Conservation (phyloP, 108 stramenopile species). For the Skeletonema tropicum region DNA sequence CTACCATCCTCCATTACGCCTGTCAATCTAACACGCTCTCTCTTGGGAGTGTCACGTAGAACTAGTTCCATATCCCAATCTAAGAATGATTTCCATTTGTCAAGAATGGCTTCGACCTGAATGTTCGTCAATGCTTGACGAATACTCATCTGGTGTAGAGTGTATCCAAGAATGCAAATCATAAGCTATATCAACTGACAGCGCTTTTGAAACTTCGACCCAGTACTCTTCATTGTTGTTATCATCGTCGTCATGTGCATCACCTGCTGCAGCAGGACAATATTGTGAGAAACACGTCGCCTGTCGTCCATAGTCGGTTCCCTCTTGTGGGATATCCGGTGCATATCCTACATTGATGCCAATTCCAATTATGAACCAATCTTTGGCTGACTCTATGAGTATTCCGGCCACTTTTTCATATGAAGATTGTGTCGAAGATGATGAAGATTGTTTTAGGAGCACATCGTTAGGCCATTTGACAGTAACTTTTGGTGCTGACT, state of each 20-base stretch:
- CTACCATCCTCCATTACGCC: slow-evolving; percentile 47
- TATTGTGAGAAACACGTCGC: slow-evolving; percentile 69
- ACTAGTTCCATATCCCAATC: slow-evolving; percentile 55
- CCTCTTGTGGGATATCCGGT: slow-evolving; percentile 65
- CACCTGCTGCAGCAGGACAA: slow-evolving; percentile 19
- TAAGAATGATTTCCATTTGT: slow-evolving; percentile 49
- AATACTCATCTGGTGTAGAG: slow-evolving; percentile 10
- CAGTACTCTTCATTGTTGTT: slow-evolving; percentile 27
- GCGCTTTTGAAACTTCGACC: slow-evolving; percentile 33
- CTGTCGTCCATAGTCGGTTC: slow-evolving; percentile 62
- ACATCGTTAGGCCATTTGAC: slow-evolving; percentile 98
- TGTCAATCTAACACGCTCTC: slow-evolving; percentile 42
- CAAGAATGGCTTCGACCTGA: slow-evolving; percentile 33
- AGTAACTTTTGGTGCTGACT: slow-evolving; percentile 48
- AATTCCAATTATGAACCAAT: slow-evolving; percentile 91
- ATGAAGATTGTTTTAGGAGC: slow-evolving; percentile 73
- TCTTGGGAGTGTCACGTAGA: slow-evolving; percentile 39
- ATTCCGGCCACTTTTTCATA: slow-evolving; percentile 52
- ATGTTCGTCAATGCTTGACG: not conserved
- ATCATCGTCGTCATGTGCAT: slow-evolving; percentile 23
- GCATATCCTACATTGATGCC: slow-evolving; percentile 91
- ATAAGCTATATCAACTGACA: slow-evolving; percentile 33
- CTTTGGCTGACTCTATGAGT: slow-evolving; percentile 50
- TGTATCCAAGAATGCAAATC: slow-evolving; percentile 51
- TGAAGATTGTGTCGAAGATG: slow-evolving; percentile 68